Percentiles rank a stretch among this genome's conserved stretches.
Conservation (phyloP, 225 moss, liverwort and hornwort genomes). For the Asterella californica region DNA sequence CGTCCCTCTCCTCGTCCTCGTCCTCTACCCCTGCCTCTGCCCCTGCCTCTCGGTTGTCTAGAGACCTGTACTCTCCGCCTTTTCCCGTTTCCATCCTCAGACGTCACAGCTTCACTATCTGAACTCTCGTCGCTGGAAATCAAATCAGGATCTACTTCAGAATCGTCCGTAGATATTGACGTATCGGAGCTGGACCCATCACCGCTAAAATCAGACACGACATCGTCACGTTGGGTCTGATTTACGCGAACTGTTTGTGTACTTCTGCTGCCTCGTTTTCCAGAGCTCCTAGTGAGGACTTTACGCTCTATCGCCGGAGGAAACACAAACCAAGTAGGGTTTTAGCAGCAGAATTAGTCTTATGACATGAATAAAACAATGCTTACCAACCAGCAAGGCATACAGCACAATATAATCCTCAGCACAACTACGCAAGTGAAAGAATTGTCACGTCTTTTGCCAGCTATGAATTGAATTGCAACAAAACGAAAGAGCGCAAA, state of each 20-base stretch:
- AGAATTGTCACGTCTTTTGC: neutral
- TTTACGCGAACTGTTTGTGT: neutral
- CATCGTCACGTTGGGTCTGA: too few relatives aligned
- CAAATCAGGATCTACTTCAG: neutral
- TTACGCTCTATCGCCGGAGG: neutral
- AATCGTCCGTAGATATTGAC: neutral
- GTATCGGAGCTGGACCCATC: neutral
- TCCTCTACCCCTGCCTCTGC: constrained; percentile 4
- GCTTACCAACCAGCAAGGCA: neutral
- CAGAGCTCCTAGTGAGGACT: neutral
- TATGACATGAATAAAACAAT: neutral
- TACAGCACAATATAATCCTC: neutral
- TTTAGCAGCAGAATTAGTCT: neutral
- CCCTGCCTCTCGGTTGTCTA: neutral
- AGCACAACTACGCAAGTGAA: neutral
- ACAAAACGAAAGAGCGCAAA: neutral
- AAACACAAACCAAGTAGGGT: neutral
- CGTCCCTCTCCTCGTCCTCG: neutral
- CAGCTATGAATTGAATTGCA: neutral
- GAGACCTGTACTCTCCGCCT: neutral
- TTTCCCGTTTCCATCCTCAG: neutral
- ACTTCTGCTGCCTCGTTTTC: neutral
- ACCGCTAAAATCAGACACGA: neutral
- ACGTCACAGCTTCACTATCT: neutral
- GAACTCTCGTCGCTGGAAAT: neutral